Percentiles rank a stretch among this genome's conserved stretches.
These are phyloP conservation scores for Aphanomyces invadans DNA, from an alignment of 352 stramenopile species.

Conservation along the genomic window DNA sequence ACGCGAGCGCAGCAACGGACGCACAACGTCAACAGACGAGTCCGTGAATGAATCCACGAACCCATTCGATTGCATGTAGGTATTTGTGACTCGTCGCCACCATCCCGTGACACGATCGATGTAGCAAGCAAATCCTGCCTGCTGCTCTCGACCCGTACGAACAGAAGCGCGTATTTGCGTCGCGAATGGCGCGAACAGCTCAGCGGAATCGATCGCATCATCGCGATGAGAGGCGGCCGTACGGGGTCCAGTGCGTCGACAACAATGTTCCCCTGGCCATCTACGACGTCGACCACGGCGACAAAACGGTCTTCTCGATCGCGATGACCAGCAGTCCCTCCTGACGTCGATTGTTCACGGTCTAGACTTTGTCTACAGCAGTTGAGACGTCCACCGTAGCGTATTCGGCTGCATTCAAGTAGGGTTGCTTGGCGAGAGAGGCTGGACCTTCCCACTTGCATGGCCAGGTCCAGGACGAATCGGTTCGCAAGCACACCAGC, in stretches of 20 bases:
- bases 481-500: slow-evolving; percentile 11
- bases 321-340: not conserved
- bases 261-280: slow-evolving; percentile 20
- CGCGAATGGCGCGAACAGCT: not conserved
- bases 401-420: slow-evolving; percentile 21
- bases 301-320: not conserved
- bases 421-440: too few relatives aligned
- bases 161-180: slow-evolving; percentile 16
- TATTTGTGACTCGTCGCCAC: too few relatives aligned
- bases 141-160: slow-evolving; percentile 16
- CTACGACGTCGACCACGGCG: slow-evolving; percentile 12
- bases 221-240: slow-evolving; percentile 1
- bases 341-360: not conserved
- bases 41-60: not conserved
- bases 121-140: slow-evolving; percentile 14
- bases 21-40: not conserved
- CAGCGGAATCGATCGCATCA: not conserved
- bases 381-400: not conserved
- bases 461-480: slow-evolving; percentile 1
- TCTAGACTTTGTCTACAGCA: not conserved
- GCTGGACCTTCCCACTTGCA: too few relatives aligned
- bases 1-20: not conserved
- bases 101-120: too few relatives aligned
- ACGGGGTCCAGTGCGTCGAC: slow-evolving; percentile 13
- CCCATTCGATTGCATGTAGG: slow-evolving; percentile 15